These are phyloP conservation scores for Tylopilus balloui DNA, from an alignment of 768 basidiomycete genomes.

Conservation along the genomic window DNA sequence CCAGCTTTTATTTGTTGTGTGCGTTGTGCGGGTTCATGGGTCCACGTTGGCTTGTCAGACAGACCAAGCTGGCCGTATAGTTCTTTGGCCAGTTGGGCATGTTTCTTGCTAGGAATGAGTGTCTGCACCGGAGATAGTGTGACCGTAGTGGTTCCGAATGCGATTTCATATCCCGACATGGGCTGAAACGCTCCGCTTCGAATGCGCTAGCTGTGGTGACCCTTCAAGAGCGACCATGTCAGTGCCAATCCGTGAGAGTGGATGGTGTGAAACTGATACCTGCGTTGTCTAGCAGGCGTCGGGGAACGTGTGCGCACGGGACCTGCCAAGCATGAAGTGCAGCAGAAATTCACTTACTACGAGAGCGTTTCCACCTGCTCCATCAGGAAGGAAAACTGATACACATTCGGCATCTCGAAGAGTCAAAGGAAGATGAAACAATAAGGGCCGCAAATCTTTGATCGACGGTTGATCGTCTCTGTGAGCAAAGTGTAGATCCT, in stretches of 20 bases:
- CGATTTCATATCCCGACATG: conserved; percentile 17
- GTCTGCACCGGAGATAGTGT: background rate
- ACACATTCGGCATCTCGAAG: background rate
- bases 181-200: conserved; percentile 8
- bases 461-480: conserved; percentile 12
- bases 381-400: background rate
- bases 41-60: background rate
- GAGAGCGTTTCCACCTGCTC: background rate
- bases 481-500: conserved; percentile 1
- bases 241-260: background rate
- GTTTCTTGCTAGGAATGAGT: background rate
- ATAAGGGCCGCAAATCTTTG: conserved; percentile 7
- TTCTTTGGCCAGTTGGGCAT: background rate
- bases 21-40: too few relatives aligned
- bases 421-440: background rate
- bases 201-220: conserved; percentile 2
- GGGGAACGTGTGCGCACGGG: background rate
- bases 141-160: background rate
- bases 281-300: background rate
- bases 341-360: background rate
- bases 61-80: background rate
- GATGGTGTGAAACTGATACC: background rate
- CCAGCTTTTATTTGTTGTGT: background rate
- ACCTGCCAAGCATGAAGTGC: background rate
- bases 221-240: background rate